These are phyloP conservation scores for Fraxinus angustifolia DNA, from an alignment of 305 asterid genomes.

Conservation along the genomic window DNA sequence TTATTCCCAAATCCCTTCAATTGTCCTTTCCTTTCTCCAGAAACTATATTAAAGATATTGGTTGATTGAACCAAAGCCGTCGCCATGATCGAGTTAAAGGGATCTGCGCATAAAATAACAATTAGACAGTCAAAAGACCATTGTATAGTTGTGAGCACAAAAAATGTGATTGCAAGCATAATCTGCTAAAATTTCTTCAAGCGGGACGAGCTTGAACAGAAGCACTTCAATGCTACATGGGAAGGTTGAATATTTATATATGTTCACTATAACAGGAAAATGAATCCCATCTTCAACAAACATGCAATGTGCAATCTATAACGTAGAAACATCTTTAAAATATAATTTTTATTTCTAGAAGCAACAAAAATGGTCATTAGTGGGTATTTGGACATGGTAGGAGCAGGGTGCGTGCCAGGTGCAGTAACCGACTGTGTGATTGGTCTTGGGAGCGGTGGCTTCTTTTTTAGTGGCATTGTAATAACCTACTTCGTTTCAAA, in stretches of 20 bases:
- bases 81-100: slow-evolving; percentile 52
- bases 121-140: slow-evolving; percentile 11
- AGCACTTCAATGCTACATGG: neutral
- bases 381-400: neutral
- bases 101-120: slow-evolving; percentile 30
- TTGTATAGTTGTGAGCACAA: neutral
- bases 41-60: slow-evolving; percentile 43
- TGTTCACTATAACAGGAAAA: neutral
- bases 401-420: too few relatives aligned
- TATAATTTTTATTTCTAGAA: neutral
- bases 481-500: too few relatives aligned
- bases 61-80: slow-evolving; percentile 63
- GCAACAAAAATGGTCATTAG: slow-evolving; percentile 18
- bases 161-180: neutral
- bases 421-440: too few relatives aligned
- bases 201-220: neutral
- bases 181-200: neutral
- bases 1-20: slow-evolving; percentile 49
- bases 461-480: too few relatives aligned
- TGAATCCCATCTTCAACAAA: neutral
- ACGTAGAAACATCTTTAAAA: neutral
- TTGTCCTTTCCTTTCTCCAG: slow-evolving; percentile 43
- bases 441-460: too few relatives aligned
- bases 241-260: neutral
- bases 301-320: neutral